Base-by-base conservation (phyloP, 2,329 filamentous ascomycete species). In the Fusarium setosum region DNA sequence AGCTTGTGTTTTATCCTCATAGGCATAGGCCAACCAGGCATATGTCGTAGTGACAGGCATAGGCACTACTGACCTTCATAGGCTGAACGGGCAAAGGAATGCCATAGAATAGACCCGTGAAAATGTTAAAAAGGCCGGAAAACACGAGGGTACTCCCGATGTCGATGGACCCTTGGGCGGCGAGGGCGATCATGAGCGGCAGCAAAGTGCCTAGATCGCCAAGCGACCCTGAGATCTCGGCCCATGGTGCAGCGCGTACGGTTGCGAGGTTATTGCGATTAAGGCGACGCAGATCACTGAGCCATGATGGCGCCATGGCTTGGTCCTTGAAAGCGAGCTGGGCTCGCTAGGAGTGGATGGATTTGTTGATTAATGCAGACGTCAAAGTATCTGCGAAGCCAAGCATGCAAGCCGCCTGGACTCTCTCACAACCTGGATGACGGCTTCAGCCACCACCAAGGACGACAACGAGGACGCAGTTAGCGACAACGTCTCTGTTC, bases 41-140 rank as follows among this genome's bases (percentile, higher is more conserved):
- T 12, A 9, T 21, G 15, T 5, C 29, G 44, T 26, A 18, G 23
- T n/a, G 32, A 24, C 13, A 13, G 24, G 13, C 17, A 21, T 12
- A n/a, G 20, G 23, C 37, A 23, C 10, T 17, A 64, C 64, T 48
- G 37, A 86, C 86, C 81, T 90, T 90, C 88, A 90, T 90, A n/a
- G 94, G 94, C 80, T 97, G 94, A 0, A 97, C 94, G 0, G 94
- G 94, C 4, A 97, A 80, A 3, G 95, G 95, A 37, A 98, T 91
- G 7, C 95, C 95, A 72, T 97, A 98, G 29, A 90, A 79, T 2
- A 90, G 74, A 17, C 95, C 96, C 0, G 94, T 97, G 12, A 92
- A 72, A 55, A 97, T 87, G 73, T 98, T 98, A 77, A 91, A 95
- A 10, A 94, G 73, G 2, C 96, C 96, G 0, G 93, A 94, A 75